Evolutionary conservation across 805 yeast genomes (phyloP), one percentile per base, ranked within the genome.

Genomic region (Blastobotrys chiropterorum): DNA sequence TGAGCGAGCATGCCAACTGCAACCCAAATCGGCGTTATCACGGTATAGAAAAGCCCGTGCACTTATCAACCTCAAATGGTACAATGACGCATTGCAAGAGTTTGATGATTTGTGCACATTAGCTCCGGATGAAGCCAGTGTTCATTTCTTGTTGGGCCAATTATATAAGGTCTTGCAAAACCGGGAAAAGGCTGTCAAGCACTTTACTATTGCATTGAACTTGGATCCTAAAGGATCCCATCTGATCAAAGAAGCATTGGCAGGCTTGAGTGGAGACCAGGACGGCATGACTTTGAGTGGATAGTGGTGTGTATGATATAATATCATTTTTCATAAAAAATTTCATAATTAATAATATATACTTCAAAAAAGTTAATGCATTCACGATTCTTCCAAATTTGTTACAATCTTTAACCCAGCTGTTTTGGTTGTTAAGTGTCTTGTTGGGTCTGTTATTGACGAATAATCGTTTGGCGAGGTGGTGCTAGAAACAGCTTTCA

Each of bases 101-200:
- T 86, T 94, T 63, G 90, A 86, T 62, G 74, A 76, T 46, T 76
- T 94, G 50, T 80, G 79, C 56, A 78, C 80, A 22, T 69, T 88
- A 50, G 96, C 95, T 0, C 97, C 99, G 0, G 95, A 92, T 66
- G 98, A 92, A 65, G 95, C 97, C 0, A 83, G 88, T 49, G 96
- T 92, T 22, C 98, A 92, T 67, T 89, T 86, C 67, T 70, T 90
- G 42, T 72, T 94, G 45, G 99, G 97, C 8, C 89, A 89, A 62
- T 74, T 90, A 50, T 89, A 90, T 75, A 86, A 83, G 60, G 78
- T 84, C 30, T 80, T 85, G 56, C 83, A 83, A 26, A 81, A 86
- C 55, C 84, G 82, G 60, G 81, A 79, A 59, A 82, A 78, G 56
- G 98, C 99, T 0, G 78, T 92, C 22, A 81, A 80, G 58, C 92